phyloP scores from a whole-genome alignment of 1,139 yeast species.

The Groenewaldozyma auringiensis region DNA sequence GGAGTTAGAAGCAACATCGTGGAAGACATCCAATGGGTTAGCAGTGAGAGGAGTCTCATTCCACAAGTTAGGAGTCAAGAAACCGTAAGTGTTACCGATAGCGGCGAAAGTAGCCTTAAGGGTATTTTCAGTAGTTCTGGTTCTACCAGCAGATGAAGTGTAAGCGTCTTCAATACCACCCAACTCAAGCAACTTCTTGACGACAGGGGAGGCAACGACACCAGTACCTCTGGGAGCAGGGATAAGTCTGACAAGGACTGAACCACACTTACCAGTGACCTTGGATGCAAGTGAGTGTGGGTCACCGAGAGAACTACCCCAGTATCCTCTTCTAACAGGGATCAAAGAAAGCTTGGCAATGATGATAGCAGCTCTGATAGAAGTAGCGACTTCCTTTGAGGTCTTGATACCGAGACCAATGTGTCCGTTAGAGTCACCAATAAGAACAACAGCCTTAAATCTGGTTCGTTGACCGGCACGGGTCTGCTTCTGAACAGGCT shows the following conservation, averaged over 20 bases:
- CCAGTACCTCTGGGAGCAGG: slow-evolving; percentile 99
- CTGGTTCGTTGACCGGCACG: slow-evolving; percentile 99
- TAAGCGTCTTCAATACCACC: slow-evolving; percentile 99
- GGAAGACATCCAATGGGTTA: slow-evolving; percentile 89
- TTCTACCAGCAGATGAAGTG: slow-evolving; percentile 98
- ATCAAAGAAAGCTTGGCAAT: slow-evolving; percentile 98
- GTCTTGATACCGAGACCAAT: slow-evolving; percentile 99
- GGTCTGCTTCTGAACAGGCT: slow-evolving; percentile 99
- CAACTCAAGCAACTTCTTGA: slow-evolving; percentile 95
- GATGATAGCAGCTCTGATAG: slow-evolving; percentile 99
- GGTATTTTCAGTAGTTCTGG: slow-evolving; percentile 99
- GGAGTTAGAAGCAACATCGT: slow-evolving; percentile 27
- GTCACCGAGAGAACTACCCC: slow-evolving; percentile 99
- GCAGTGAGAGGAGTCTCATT: slow-evolving; percentile 71
- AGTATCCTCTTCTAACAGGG: slow-evolving; percentile 99
- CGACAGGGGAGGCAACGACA: slow-evolving; percentile 99
- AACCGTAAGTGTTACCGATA: slow-evolving; percentile 99
- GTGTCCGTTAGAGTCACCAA: slow-evolving; percentile 99
- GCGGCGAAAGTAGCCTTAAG: slow-evolving; percentile 99
- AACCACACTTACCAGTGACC: slow-evolving; percentile 99
- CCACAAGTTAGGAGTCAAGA: slow-evolving; percentile 99
- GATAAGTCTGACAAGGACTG: slow-evolving; percentile 94
- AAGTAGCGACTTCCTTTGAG: slow-evolving; percentile 99
- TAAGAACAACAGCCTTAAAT: slow-evolving; percentile 99
- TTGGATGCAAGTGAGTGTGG: slow-evolving; percentile 98